Percentiles rank a stretch among this genome's conserved stretches.
Evolutionary conservation across 2,329 filamentous ascomycete genomes (phyloP).

Genomic region (Fusarium foetens): DNA sequence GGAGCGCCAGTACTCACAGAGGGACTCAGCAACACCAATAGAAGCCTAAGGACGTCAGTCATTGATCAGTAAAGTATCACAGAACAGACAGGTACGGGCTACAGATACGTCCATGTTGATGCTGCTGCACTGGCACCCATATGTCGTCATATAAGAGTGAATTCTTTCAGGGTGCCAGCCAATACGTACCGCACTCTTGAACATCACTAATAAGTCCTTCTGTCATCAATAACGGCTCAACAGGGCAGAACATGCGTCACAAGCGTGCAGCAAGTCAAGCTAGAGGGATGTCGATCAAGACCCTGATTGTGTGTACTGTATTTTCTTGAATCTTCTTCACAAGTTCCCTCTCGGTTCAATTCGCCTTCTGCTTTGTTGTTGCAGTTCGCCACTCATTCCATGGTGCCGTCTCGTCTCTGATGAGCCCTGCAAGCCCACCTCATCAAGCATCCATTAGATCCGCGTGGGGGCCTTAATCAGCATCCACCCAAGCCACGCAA

Average conservation of each 20-base stretch:
- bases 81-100: background rate
- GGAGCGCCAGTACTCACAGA: background rate
- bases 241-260: slow-evolving; percentile 32
- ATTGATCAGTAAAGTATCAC: background rate
- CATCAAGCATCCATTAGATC: slow-evolving; percentile 16
- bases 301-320: slow-evolving; percentile 3
- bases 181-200: background rate
- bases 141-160: background rate
- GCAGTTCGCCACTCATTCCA: slow-evolving; percentile 20
- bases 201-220: background rate
- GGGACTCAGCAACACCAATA: background rate
- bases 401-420: background rate
- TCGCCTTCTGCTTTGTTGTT: background rate
- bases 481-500: slow-evolving; percentile 1
- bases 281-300: slow-evolving; percentile 24
- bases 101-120: background rate
- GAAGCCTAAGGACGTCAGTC: background rate
- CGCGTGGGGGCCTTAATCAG: slow-evolving; percentile 6
- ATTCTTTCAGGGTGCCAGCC: background rate
- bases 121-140: background rate
- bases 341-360: background rate
- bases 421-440: slow-evolving; percentile 1
- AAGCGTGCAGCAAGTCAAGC: slow-evolving; percentile 11
- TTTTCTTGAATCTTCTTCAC: background rate
- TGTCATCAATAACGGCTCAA: slow-evolving; percentile 9